phyloP scores from a whole-genome alignment of 176 grass and related monocot genomes.

The Dendrocalamus sinicus region DNA sequence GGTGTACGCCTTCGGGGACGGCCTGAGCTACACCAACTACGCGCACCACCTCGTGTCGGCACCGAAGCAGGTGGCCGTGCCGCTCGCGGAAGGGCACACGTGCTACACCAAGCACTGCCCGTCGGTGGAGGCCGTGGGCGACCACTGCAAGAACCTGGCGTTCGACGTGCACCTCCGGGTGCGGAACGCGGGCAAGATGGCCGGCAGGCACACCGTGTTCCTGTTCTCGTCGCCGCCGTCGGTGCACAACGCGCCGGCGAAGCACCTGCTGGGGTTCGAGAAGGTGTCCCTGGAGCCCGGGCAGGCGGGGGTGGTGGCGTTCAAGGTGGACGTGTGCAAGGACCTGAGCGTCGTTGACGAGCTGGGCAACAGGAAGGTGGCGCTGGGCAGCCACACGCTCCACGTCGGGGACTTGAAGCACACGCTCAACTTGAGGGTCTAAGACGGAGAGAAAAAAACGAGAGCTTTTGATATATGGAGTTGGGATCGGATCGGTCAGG shows the following conservation, averaged over 20 bases:
- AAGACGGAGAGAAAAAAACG: neutral
- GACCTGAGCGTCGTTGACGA: slow-evolving; percentile 92
- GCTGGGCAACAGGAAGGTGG: slow-evolving; percentile 72
- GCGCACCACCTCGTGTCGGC: slow-evolving; percentile 59
- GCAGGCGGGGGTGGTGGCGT: slow-evolving; percentile 55
- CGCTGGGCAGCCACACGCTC: slow-evolving; percentile 73
- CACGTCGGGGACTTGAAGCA: slow-evolving; percentile 85
- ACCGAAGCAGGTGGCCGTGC: slow-evolving; percentile 60
- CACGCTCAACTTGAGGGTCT: slow-evolving; percentile 61
- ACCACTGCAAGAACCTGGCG: slow-evolving; percentile 55
- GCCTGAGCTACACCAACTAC: slow-evolving; percentile 85
- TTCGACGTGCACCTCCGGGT: slow-evolving; percentile 71
- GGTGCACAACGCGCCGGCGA: slow-evolving; percentile 76
- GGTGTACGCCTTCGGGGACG: slow-evolving; percentile 84
- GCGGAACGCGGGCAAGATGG: slow-evolving; percentile 51
- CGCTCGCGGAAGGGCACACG: slow-evolving; percentile 67
- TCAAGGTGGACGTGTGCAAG: slow-evolving; percentile 87
- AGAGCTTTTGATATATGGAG: neutral
- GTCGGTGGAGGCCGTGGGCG: slow-evolving; percentile 61
- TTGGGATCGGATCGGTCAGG: slow-evolving; percentile 22
- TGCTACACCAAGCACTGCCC: slow-evolving; percentile 62
- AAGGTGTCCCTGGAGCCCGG: slow-evolving; percentile 65
- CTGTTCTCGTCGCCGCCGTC: slow-evolving; percentile 82
- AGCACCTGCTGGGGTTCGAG: slow-evolving; percentile 86
- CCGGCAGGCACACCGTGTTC: slow-evolving; percentile 75